Percentiles rank a stretch among this genome's conserved stretches.
Evolutionary conservation across 371 early-diverging fungal species (phyloP).

Genomic region (Circinella umbellata): DNA sequence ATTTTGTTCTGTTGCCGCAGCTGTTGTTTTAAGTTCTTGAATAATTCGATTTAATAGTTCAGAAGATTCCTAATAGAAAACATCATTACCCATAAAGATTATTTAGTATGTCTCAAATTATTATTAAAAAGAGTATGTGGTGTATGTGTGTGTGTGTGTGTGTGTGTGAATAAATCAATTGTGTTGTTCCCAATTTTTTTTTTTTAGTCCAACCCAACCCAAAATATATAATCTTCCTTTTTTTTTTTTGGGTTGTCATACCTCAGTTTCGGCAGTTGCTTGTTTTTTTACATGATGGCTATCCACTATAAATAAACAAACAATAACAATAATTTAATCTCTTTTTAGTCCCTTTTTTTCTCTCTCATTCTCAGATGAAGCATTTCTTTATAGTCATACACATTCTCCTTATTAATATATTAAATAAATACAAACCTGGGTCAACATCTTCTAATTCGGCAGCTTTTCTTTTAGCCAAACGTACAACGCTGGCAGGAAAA

Average conservation of each 20-base stretch:
- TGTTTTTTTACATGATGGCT: slow-evolving; percentile 4
- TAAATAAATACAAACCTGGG: background rate
- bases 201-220: too few relatives aligned
- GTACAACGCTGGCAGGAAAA: slow-evolving; percentile 88
- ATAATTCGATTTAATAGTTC: background rate
- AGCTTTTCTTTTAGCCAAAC: slow-evolving; percentile 87
- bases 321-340: background rate
- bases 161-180: too few relatives aligned
- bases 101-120: too few relatives aligned
- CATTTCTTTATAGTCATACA: too few relatives aligned
- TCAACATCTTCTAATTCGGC: slow-evolving; percentile 76
- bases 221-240: too few relatives aligned
- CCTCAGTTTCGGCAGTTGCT: slow-evolving; percentile 6
- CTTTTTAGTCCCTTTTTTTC: background rate
- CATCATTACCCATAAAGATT: too few relatives aligned
- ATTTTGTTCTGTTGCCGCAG: slow-evolving; percentile 1
- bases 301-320: background rate
- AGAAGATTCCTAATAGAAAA: background rate
- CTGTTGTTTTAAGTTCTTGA: slow-evolving; percentile 1
- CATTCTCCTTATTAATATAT: background rate
- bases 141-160: too few relatives aligned
- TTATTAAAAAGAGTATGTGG: too few relatives aligned
- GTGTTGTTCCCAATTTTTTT: too few relatives aligned
- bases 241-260: background rate
- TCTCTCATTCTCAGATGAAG: too few relatives aligned